Percentiles rank a stretch among this genome's conserved stretches.
phyloP scores from a whole-genome alignment of 2,329 filamentous ascomycete genomes.

The Gremmenia infestans region DNA sequence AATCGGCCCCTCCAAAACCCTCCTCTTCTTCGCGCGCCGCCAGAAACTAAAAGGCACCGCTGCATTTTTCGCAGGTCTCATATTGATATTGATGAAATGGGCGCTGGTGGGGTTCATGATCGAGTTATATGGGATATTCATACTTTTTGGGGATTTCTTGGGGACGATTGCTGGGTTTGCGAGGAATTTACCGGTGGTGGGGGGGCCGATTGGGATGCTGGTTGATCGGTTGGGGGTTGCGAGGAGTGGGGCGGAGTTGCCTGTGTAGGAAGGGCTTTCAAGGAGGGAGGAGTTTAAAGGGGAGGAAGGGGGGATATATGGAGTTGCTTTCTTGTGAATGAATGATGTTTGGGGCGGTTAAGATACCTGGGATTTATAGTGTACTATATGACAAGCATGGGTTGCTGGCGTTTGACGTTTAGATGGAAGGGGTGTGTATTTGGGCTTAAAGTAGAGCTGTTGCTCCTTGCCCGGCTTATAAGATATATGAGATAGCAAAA shows the following conservation, averaged over 20 bases:
- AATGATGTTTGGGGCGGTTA: not conserved
- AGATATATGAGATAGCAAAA: not conserved
- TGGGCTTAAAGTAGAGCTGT: slow-evolving; percentile 11
- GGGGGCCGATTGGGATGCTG: slow-evolving; percentile 73
- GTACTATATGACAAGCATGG: slow-evolving; percentile 7
- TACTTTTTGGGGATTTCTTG: slow-evolving; percentile 94
- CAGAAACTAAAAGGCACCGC: slow-evolving; percentile 90
- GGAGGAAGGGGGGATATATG: not conserved
- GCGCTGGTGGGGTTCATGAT: slow-evolving; percentile 85
- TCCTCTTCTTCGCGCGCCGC: slow-evolving; percentile 88
- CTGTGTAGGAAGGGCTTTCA: slow-evolving; percentile 49
- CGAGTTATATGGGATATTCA: slow-evolving; percentile 87
- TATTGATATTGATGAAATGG: slow-evolving; percentile 85
- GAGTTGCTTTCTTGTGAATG: not conserved
- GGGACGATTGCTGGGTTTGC: slow-evolving; percentile 88
- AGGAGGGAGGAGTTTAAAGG: not conserved
- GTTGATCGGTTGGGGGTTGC: slow-evolving; percentile 68
- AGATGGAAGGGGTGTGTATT: not conserved
- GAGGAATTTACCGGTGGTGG: slow-evolving; percentile 76
- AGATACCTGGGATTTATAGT: slow-evolving; percentile 1
- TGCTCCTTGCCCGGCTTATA: slow-evolving; percentile 9
- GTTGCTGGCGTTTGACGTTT: slow-evolving; percentile 16
- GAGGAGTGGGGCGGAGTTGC: slow-evolving; percentile 70
- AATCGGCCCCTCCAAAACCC: slow-evolving; percentile 86
- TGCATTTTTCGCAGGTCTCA: slow-evolving; percentile 78